A percentile compares a stretch with the other conserved stretches of the same genome.
Evolutionary conservation across 1,284 basidiomycete species (phyloP).

Genomic region (Cryptococcus sp.): DNA sequence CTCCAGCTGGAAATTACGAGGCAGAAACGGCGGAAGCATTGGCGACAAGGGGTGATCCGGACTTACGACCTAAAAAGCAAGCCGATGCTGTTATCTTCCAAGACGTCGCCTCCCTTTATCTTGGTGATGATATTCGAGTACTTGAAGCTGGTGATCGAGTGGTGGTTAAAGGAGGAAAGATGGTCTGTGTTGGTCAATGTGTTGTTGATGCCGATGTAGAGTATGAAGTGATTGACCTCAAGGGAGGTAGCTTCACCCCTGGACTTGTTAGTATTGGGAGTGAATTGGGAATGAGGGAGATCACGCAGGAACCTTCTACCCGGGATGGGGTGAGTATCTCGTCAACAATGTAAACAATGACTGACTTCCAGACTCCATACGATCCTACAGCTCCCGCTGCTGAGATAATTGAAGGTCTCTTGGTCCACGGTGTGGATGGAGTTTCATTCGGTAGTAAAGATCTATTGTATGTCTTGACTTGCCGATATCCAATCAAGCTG

Average conservation of each 20-base stretch:
- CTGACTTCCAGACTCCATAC: conserved; percentile 31
- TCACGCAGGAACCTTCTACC: conserved; percentile 59
- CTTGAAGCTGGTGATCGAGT: conserved; percentile 21
- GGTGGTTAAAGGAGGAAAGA: conserved; percentile 44
- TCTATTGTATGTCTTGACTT: conserved; percentile 55
- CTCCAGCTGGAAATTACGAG: conserved; percentile 33
- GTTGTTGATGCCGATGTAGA: conserved; percentile 10
- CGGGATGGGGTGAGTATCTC: conserved; percentile 55
- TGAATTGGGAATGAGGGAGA: conserved; percentile 48
- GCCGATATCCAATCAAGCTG: not conserved
- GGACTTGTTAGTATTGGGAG: conserved; percentile 48
- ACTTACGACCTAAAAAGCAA: conserved; percentile 31
- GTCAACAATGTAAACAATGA: not conserved
- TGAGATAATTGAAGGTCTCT: conserved; percentile 55
- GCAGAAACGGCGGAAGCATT: conserved; percentile 39
- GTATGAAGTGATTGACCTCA: conserved; percentile 43
- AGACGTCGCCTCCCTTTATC: conserved; percentile 37
- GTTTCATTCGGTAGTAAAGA: conserved; percentile 66
- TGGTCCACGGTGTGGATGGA: conserved; percentile 68
- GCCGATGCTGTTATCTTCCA: conserved; percentile 42
- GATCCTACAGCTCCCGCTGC: conserved; percentile 56
- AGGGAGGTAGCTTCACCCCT: conserved; percentile 47
- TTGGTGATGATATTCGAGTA: conserved; percentile 4
- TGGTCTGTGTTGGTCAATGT: conserved; percentile 43
- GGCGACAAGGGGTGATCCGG: conserved; percentile 42